Base-by-base conservation (phyloP, 305 asterid genomes). In the Solanum hybrid region DNA sequence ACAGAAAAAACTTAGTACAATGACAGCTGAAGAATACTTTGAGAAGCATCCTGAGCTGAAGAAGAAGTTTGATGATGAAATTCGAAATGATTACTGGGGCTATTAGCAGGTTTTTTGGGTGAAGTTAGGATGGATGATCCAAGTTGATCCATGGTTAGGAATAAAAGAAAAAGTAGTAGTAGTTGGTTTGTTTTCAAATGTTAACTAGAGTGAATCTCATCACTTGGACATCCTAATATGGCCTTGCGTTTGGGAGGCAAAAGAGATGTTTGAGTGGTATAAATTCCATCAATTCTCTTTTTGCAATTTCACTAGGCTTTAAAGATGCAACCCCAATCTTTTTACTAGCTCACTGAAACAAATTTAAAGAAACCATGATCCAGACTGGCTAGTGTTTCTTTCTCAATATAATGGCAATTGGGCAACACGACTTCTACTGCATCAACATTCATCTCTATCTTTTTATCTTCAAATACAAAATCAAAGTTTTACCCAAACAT, bases 1-100 rank as follows among this genome's bases (percentile, higher is more conserved):
- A 91, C 98, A 97, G 99, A 92, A 89, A 57, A 95, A 95, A 91
- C 95, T 97, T 12, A 96, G 98, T 84, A 97, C 99, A 87, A 97
- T 97, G 99, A 97, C 99, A 57, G 98, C 98, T n/a, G 98, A 96
- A n/a, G 99, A 97, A 76, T 97, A 97, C 94, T 97, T 97, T 57
- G 98, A 90, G 36, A 96, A 97, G 96, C 98, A 96, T 87, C 99
- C 99, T 1, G 99, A 97, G 91, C 96, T 97, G 90, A 96, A 93
- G 94, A 96, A 96, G 97, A 96, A 95, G 94, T 97, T 97, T 46
- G 99, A 97, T 89, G 99, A 97, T 29, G 99, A 97, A 93, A 95
- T 97, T 61, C 94, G 99, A 84, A 97, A 97, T 86, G 99, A 97
- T 91, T 93, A 97, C 90, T 97, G 99, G 99, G 99, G 99, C 39